Evolutionary conservation across 495 filamentous ascomycete species (phyloP).

Genomic region (Lophiostoma macrostomum): DNA sequence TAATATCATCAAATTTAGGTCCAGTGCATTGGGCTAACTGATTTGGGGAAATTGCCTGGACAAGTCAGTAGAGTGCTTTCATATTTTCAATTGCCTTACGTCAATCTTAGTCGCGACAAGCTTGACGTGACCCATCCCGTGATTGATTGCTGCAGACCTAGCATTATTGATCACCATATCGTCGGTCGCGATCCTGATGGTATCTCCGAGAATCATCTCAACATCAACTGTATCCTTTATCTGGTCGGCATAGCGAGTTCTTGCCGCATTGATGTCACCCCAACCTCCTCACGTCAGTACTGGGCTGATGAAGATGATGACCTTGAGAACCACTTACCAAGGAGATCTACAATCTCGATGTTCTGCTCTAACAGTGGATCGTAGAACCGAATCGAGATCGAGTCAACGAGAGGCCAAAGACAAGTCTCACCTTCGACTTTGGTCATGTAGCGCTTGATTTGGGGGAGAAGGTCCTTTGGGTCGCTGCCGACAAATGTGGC

Average conservation of each 20-base stretch:
- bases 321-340: background rate
- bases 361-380: background rate
- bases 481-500: background rate
- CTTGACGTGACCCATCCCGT: background rate
- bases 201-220: slow-evolving; percentile 12
- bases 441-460: slow-evolving; percentile 2
- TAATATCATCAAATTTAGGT: slow-evolving; percentile 1
- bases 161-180: slow-evolving; percentile 2
- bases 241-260: background rate
- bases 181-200: slow-evolving; percentile 3
- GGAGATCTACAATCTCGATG: slow-evolving; percentile 10
- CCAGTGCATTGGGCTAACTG: slow-evolving; percentile 5
- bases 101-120: slow-evolving; percentile 21
- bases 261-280: slow-evolving; percentile 5
- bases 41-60: background rate
- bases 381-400: background rate
- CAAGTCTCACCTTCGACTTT: slow-evolving; percentile 2
- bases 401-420: slow-evolving; percentile 17
- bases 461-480: background rate
- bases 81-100: background rate
- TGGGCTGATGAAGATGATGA: background rate
- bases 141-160: background rate
- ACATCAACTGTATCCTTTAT: slow-evolving; percentile 11
- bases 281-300: background rate
- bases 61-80: background rate